Conservation (phyloP, 192 early-diverging fungal species). For the Entophlyctis luteolus region DNA sequence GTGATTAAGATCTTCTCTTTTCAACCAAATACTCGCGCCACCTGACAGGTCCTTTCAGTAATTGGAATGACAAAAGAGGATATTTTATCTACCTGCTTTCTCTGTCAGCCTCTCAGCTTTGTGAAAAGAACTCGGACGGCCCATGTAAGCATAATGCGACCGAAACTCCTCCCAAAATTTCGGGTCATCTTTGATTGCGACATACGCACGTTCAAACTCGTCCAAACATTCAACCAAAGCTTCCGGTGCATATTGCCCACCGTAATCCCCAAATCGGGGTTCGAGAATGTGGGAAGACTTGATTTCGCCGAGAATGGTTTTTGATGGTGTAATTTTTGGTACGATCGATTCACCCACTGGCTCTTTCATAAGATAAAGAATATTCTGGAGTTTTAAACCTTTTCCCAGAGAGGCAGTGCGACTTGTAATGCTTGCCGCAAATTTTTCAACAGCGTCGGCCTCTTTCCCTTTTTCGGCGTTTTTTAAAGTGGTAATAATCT, state of each 20-base stretch:
- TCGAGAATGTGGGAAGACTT: conserved; percentile 51
- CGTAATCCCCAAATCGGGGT: conserved; percentile 88
- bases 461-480: conserved; percentile 40
- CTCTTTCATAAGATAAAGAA: too few species aligned
- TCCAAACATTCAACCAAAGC: conserved; percentile 92
- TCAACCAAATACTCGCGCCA: conserved; percentile 94
- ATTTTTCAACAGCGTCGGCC: conserved; percentile 45
- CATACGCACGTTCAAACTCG: conserved; percentile 81
- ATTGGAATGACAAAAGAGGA: too few species aligned
- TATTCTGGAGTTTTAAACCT: neutral
- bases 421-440: conserved; percentile 53
- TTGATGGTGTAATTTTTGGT: too few species aligned
- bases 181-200: conserved; percentile 76
- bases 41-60: too few species aligned
- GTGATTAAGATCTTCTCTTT: conserved; percentile 98
- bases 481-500: conserved; percentile 79
- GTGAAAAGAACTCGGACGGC: conserved; percentile 83
- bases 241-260: conserved; percentile 96
- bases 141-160: conserved; percentile 87
- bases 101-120: conserved; percentile 79
- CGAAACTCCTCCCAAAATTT: conserved; percentile 91
- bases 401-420: conserved; percentile 24
- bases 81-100: neutral
- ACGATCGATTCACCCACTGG: too few species aligned
- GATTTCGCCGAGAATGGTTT: too few species aligned